These are phyloP conservation scores for Poterioochromonas sp. DNA, from an alignment of 352 stramenopile genomes.

Conservation along the genomic window DNA sequence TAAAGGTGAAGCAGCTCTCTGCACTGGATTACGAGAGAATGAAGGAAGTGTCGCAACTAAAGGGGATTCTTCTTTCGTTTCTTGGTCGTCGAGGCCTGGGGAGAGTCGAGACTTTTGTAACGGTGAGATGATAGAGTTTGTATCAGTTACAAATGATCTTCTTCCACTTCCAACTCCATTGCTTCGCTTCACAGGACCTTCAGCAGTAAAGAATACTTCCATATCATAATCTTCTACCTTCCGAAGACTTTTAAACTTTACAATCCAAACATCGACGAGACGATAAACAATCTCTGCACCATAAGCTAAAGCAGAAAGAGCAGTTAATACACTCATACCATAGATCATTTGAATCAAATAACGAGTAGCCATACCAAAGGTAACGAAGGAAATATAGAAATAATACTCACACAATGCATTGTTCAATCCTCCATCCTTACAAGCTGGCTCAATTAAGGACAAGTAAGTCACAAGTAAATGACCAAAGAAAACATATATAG, in stretches of 20 bases:
- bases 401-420: neutral
- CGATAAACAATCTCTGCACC: slow-evolving; percentile 6
- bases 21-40: too few relatives aligned
- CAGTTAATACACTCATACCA: neutral
- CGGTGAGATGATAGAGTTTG: neutral
- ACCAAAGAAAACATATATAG: neutral
- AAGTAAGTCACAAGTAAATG: too few relatives aligned
- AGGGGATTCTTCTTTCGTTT: neutral
- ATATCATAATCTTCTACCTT: neutral
- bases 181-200: too few relatives aligned
- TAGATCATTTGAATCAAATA: neutral
- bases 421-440: too few relatives aligned
- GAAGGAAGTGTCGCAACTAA: too few relatives aligned
- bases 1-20: neutral
- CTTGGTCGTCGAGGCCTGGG: neutral
- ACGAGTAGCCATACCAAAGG: neutral
- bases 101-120: too few relatives aligned
- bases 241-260: neutral
- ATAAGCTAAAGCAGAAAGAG: neutral
- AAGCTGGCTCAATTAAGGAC: too few relatives aligned
- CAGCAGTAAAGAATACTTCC: neutral
- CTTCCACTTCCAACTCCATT: neutral
- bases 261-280: neutral
- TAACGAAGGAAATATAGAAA: neutral
- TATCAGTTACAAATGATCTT: neutral